phyloP scores from a whole-genome alignment of 2,329 filamentous ascomycete species.

The Stromatinia cepivora region DNA sequence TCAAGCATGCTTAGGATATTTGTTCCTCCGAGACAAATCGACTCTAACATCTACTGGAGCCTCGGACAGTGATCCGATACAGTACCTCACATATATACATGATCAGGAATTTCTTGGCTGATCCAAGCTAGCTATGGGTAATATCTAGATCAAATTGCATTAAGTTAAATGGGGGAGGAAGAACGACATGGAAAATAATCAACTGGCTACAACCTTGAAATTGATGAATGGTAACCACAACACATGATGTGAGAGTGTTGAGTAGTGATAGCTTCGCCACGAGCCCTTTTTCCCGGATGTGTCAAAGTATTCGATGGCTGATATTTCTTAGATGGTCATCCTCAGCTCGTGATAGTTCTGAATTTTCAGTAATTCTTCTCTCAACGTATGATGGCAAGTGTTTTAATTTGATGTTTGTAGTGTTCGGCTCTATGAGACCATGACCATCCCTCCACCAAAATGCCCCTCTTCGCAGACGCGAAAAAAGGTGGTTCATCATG shows the following conservation, averaged over 20 bases:
- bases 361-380: conserved; percentile 11
- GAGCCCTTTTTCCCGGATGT: conserved; percentile 9
- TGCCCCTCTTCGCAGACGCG: conserved; percentile 14
- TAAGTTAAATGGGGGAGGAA: conserved; percentile 1
- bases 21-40: conserved; percentile 22
- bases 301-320: conserved; percentile 14
- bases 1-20: conserved; percentile 21
- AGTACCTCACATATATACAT: conserved; percentile 21
- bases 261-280: conserved; percentile 15
- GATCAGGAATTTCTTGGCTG: conserved; percentile 9
- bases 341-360: conserved; percentile 7
- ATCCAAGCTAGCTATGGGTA: conserved; percentile 6
- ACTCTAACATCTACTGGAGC: conserved; percentile 11
- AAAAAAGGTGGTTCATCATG: not conserved
- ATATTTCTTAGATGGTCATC: conserved; percentile 17
- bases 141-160: conserved; percentile 14
- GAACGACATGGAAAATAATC: not conserved
- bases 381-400: conserved; percentile 18
- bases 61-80: conserved; percentile 14
- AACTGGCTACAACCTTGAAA: conserved; percentile 11
- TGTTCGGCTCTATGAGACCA: conserved; percentile 10
- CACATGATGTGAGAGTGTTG: conserved; percentile 13
- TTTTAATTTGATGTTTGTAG: conserved; percentile 15
- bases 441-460: conserved; percentile 7
- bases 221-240: conserved; percentile 10